A percentile compares a stretch with the other conserved stretches of the same genome.
Conservation (phyloP, 306 rosid genomes). For the Lathyrus aphaca region DNA sequence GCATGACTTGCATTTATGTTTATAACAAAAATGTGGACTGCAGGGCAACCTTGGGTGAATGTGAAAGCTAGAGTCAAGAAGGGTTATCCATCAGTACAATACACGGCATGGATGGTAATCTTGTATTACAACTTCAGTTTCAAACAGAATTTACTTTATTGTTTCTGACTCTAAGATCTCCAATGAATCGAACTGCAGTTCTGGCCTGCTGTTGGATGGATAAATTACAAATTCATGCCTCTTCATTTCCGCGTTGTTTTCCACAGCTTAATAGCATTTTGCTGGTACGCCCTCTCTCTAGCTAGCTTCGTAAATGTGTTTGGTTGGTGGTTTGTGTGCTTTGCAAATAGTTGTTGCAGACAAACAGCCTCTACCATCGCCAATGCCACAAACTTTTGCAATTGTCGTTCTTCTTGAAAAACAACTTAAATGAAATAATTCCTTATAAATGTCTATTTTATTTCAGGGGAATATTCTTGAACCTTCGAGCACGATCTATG, state of each 20-base stretch:
- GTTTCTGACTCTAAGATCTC: constrained; percentile 29
- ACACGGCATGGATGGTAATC: constrained; percentile 85
- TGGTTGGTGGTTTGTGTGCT: not conserved
- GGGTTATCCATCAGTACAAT: constrained; percentile 81
- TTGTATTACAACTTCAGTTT: constrained; percentile 32
- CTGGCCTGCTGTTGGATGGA: constrained; percentile 89
- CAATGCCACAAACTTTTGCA: not conserved
- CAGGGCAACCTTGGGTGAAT: constrained; percentile 85
- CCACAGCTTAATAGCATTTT: constrained; percentile 74
- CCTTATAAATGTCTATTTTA: not conserved
- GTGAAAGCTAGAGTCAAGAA: constrained; percentile 87
- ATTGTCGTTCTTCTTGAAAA: constrained; percentile 20
- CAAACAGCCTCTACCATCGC: not conserved
- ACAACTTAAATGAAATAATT: constrained; percentile 26
- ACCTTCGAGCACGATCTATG: constrained; percentile 72
- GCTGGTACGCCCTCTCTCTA: constrained; percentile 61
- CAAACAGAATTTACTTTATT: not conserved
- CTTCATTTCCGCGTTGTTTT: constrained; percentile 85
- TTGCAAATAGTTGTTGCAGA: not conserved
- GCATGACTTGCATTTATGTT: constrained; percentile 2
- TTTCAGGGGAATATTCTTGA: constrained; percentile 89
- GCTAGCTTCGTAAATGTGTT: not conserved
- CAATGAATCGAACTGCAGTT: constrained; percentile 61
- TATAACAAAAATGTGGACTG: constrained; percentile 36
- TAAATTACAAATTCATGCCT: constrained; percentile 87